Evolutionary conservation across 305 asterid species (phyloP), one percentile per base, ranked within the genome.

Genomic region (Rubia occidens): DNA sequence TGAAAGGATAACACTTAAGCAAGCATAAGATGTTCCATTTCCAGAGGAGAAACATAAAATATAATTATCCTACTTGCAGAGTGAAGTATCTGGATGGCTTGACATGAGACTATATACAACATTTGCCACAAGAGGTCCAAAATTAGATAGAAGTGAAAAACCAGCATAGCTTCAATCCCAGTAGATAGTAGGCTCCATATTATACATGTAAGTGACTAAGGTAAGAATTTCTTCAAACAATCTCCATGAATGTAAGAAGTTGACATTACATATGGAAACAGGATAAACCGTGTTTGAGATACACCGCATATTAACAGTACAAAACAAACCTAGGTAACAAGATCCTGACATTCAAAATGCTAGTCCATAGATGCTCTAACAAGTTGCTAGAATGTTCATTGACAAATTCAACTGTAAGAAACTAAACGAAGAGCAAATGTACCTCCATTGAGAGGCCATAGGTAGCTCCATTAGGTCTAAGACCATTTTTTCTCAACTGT

Each of bases 381-480:
- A 2, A 26, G 20, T 42, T 14, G 15, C 35, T 39, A 20, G 26
- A 35, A 51, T 49, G 4, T 7, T 56, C 24, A 18, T 43, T 20
- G 43, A 24, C 10, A 21, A 43, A 21, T 5, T 13, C n/a, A 29
- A 6, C 58, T 45, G 8, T 42, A 63, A 15, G 3, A 56, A 58
- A 26, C 14, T 18, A 14, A 20, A 75, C 9, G 15, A 15, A 39
- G 64, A 45, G 32, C 56, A 66, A 53, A 51, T 62, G 26, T 81
- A 93, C 99, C 97, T 94, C 99, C 99, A 94, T 94, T 53, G 97
- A 95, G 32, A 94, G 90, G 56, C 99, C 99, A 82, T 84, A 94
- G 73, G 90, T 94, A 72, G 99, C 93, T 77, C 95, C 96, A 77
- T 89, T 86, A 67, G 98, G 96, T 74, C 81, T 81, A 67, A 88